Percentiles rank a stretch among this genome's conserved stretches.
phyloP scores from a whole-genome alignment of 306 rosid genomes.

The Citrullus mucosospermus region DNA sequence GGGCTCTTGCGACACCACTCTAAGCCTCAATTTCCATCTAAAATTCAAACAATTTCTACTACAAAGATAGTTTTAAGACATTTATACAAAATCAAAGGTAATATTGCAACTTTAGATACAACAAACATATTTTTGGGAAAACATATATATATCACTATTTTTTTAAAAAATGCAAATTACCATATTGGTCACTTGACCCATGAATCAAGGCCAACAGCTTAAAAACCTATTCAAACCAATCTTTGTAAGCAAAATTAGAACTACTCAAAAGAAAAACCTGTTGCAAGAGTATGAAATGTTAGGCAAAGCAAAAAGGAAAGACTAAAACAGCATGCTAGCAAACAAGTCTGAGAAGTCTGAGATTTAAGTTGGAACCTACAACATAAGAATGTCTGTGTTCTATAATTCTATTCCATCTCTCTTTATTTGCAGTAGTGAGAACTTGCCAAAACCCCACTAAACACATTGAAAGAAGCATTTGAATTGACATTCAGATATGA shows the following conservation, averaged over 20 bases:
- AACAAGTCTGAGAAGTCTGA: neutral
- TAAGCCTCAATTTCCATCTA: too few species aligned
- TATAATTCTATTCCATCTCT: neutral
- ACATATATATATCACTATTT: too few species aligned
- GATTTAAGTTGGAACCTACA: neutral
- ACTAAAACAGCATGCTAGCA: neutral
- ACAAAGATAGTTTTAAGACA: too few species aligned
- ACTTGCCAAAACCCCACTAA: neutral
- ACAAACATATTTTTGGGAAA: too few species aligned
- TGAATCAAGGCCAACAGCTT: neutral
- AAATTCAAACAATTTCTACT: too few species aligned
- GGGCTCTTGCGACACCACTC: too few species aligned
- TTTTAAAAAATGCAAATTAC: too few species aligned
- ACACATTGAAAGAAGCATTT: neutral
- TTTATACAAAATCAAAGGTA: too few species aligned
- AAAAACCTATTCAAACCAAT: neutral
- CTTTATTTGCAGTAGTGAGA: neutral
- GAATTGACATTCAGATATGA: neutral
- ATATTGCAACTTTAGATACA: too few species aligned
- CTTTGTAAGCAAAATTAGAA: neutral
- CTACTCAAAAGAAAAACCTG: neutral
- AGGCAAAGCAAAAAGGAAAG: neutral
- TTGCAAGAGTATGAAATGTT: neutral
- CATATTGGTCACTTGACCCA: too few species aligned
- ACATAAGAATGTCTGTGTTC: neutral